Percentiles rank a stretch among this genome's conserved stretches.
These are phyloP conservation scores for Xylaria telfairii DNA, from an alignment of 495 filamentous ascomycete genomes.

Conservation along the genomic window DNA sequence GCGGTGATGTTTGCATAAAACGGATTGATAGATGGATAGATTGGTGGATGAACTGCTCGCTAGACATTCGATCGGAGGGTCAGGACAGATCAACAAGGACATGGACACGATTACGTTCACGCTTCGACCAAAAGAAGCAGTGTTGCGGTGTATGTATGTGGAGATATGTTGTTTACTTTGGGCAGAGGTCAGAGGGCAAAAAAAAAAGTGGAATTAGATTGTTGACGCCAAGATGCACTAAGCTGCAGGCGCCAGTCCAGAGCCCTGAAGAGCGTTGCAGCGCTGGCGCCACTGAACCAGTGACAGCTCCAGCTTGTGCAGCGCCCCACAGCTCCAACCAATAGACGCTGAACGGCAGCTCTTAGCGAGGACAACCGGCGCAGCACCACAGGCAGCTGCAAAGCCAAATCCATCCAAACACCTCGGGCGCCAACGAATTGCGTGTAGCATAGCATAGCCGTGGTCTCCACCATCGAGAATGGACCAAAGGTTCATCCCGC, in stretches of 20 bases:
- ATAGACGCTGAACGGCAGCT: background rate
- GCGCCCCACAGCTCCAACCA: constrained; percentile 9
- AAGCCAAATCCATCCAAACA: background rate
- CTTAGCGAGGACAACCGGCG: background rate
- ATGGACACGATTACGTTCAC: constrained; percentile 18
- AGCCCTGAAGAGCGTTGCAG: background rate
- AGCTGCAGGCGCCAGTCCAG: constrained; percentile 3
- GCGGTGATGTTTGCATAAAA: constrained; percentile 16
- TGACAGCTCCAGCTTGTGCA: constrained; percentile 18
- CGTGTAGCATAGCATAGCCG: no score
- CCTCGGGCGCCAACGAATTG: background rate
- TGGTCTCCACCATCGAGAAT: background rate
- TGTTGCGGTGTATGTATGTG: constrained; percentile 22
- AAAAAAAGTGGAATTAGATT: constrained; percentile 17
- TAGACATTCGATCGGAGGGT: background rate
- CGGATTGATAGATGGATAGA: constrained; percentile 3
- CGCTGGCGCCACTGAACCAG: constrained; percentile 15
- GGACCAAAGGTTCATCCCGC: constrained; percentile 11
- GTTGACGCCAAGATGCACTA: constrained; percentile 11
- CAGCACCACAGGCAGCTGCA: background rate
- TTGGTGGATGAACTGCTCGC: background rate
- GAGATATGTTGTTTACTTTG: constrained; percentile 23
- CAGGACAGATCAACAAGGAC: constrained; percentile 17
- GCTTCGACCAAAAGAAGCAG: constrained; percentile 6
- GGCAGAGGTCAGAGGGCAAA: background rate